Evolutionary conservation across 2,329 filamentous ascomycete genomes (phyloP).

Genomic region (Claviceps pazoutovae): DNA sequence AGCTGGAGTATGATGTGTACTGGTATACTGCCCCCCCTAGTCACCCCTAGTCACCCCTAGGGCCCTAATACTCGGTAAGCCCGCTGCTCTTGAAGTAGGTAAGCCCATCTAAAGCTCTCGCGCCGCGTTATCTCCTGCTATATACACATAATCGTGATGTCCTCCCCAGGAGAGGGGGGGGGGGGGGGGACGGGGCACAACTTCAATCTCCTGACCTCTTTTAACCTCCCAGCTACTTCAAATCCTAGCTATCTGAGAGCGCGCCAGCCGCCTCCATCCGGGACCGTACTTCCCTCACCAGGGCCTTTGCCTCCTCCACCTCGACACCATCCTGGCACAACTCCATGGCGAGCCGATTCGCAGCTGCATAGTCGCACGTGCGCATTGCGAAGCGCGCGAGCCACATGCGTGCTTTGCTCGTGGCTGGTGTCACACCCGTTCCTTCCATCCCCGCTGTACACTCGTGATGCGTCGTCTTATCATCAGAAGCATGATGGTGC

Average conservation of each 20-base stretch:
- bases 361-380: constrained; percentile 58
- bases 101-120: too few species aligned
- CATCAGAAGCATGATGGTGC: constrained; percentile 11
- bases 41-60: too few species aligned
- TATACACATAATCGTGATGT: too few species aligned
- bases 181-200: too few species aligned
- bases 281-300: constrained; percentile 75
- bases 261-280: constrained; percentile 44
- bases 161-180: too few species aligned
- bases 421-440: constrained; percentile 80
- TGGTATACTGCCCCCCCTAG: too few species aligned
- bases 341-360: constrained; percentile 73
- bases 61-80: too few species aligned
- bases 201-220: too few species aligned
- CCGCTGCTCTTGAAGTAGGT: too few species aligned
- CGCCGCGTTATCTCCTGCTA: too few species aligned
- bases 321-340: constrained; percentile 92
- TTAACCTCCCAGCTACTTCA: background rate
- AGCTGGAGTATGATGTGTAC: too few species aligned
- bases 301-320: constrained; percentile 89
- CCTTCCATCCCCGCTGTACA: constrained; percentile 27
- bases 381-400: constrained; percentile 71
- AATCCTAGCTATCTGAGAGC: background rate
- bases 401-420: constrained; percentile 88
- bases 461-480: constrained; percentile 7